Percentiles rank a stretch among this genome's conserved stretches.
phyloP scores from a whole-genome alignment of 2,329 filamentous ascomycete genomes.

The Bipolaris zeicola region DNA sequence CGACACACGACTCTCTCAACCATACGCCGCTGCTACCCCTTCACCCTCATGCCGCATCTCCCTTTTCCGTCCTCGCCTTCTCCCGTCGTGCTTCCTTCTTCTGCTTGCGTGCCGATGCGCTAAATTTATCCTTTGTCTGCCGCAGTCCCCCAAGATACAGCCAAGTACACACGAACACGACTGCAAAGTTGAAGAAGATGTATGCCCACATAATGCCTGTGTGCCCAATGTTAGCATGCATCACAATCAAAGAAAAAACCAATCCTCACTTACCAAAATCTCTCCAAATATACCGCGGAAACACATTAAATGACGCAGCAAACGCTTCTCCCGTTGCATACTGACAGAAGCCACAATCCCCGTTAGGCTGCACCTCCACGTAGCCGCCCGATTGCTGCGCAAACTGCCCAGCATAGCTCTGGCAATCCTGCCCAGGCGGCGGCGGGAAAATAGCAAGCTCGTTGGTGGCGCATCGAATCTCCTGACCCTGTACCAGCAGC shows the following conservation, averaged over 20 bases:
- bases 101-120: slow-evolving; percentile 40
- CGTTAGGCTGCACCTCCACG: slow-evolving; percentile 60
- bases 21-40: slow-evolving; percentile 19
- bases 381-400: slow-evolving; percentile 64
- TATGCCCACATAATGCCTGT: slow-evolving; percentile 54
- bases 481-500: slow-evolving; percentile 60
- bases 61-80: slow-evolving; percentile 18
- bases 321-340: slow-evolving; percentile 67
- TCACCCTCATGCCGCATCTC: slow-evolving; percentile 19
- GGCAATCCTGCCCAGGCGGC: slow-evolving; percentile 65
- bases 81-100: slow-evolving; percentile 38
- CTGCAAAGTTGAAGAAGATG: slow-evolving; percentile 66
- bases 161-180: slow-evolving; percentile 61
- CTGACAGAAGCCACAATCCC: slow-evolving; percentile 68
- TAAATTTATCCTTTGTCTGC: slow-evolving; percentile 45
- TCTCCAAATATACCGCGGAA: slow-evolving; percentile 66
- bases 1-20: background rate
- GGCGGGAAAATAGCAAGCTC: slow-evolving; percentile 67
- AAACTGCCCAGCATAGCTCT: slow-evolving; percentile 63
- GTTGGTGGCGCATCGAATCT: slow-evolving; percentile 59
- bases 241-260: background rate
- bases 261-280: slow-evolving; percentile 64
- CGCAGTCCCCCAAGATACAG: slow-evolving; percentile 56
- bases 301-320: slow-evolving; percentile 62
- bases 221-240: slow-evolving; percentile 10